Base-by-base conservation (phyloP, 1,284 basidiomycete species). In the Flammula alnicola region DNA sequence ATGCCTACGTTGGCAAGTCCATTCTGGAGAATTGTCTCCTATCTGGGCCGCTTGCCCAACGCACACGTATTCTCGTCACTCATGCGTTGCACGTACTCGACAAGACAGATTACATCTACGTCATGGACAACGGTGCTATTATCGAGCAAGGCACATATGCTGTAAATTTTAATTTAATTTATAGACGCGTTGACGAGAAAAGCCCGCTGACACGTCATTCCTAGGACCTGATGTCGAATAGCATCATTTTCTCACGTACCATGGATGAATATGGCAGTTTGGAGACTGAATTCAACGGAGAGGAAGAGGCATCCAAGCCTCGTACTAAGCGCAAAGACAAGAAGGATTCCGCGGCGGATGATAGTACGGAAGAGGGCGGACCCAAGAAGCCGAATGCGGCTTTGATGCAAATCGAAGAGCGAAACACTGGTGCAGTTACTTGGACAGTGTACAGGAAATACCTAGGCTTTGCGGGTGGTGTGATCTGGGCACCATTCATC, bases 51-150 rank as follows among this genome's bases (percentile, higher is more conserved):
- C 68, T 91, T 20, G 74, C 78, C 0, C 67, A 73, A 27, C 78
- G 84, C 35, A 91, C 88, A 0, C 73, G 89, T n/a, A 74, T 93
- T 14, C 73, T 93, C 10, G 88, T 90, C 23, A 91, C 88, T 0
- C 91, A 93, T 63, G 80, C 86, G 25, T 72, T 90, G 7, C 81
- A 84, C 57, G 81, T 90, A n/a, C 70, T 91, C 1, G 84, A 85
- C 50, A 80, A 79, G 63, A 75, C 77, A 2, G 80, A 82, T 63
- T 79, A 83, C 59, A 84, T 93, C 47, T 87, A 90, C 63, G 80
- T 86, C 30, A 79, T 91, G 66, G 88, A 92, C 25, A 78, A 88
- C 48, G 88, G 88, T 6, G 65, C 63, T 7, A 80, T 90, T 25
- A 80, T 70, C 11, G 87, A 88, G 64, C 70, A 79, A 58, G 86